Base-by-base conservation (phyloP, 495 filamentous ascomycete genomes). In the Penicillium bovifimosum region DNA sequence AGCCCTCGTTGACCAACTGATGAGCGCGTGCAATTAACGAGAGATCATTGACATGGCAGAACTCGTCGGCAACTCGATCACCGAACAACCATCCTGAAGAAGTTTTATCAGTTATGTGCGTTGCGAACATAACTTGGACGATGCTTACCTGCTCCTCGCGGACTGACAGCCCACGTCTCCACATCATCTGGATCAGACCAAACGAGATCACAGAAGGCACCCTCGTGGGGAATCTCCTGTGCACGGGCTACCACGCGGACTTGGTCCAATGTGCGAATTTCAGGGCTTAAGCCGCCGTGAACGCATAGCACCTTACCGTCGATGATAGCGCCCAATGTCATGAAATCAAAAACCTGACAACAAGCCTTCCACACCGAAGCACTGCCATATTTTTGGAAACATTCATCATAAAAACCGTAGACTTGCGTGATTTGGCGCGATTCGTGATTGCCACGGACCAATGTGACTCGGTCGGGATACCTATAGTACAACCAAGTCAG, bases 161-260 rank as follows among this genome's bases (percentile, higher is more conserved):
- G 93, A 55, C 87, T 93, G 41, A 98, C 87, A 38, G 93, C 91
- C 93, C 93, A 98, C 2, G 93, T 97, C 55, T 96, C 93, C 47
- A 98, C 90, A 62, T 98, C 93, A 61, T 98, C 93, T 0, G 93
- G 93, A 69, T 98, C 93, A 55, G 89, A 95, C 93, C 93, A 98
- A 6, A 98, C 93, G 43, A 98, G 75, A 70, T 98, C 93, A 63
- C 93, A 98, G 68, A 98, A 98, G 13, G 93, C 93, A 47, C 93
- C 93, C 69, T 97, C 93, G 60, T 98, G 93, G 0, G 93, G 93
- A 56, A 98, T 98, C 68, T 98, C 93, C 62, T 98, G 93, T 0
- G 93, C 93, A 49, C 93, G 80, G 28, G 93, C 93, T 9, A 98
- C 95, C 20, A 98, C 93, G n/a, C 93, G 85, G 57, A 98, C 86